Evolutionary conservation across 2,329 filamentous ascomycete genomes (phyloP), one percentile per base, ranked within the genome.

Genomic region (Exutisphaerella laricina): DNA sequence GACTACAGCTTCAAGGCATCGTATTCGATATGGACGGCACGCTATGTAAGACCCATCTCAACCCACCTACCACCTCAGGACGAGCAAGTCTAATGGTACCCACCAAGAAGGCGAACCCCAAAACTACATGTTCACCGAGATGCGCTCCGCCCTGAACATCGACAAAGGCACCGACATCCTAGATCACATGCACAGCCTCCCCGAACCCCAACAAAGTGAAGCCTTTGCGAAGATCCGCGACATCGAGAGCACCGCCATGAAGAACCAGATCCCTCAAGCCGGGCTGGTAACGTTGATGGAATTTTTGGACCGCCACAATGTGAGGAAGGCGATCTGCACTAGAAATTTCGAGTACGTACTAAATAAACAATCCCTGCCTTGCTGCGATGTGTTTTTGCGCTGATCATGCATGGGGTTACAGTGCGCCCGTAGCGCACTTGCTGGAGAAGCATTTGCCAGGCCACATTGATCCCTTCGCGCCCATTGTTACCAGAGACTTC

Each of bases 21-120:
- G 71, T 97, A 10, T 97, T 97, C 66, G 90, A 98, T 68, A 86
- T 98, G 50, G 90, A 98, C 65, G 90, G 90, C 3, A 98, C 90
- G 17, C 68, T 97, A 47, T 96, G 89, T 94, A 50, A 26, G 50
- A 32, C 23, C 8, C 8, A 37, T 23, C 53, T 6, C 5, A 13
- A 10, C 4, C 16, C 23, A 18, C 13, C 14, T 34, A 34, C 18
- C 8, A 18, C n/a, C 21, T n/a, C 10, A 16, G 6, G 6, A 29
- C 23, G 10, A 35, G 5, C 16, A 13, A 9, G 12, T 17, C 25
- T 20, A 31, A 51, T 50, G n/a, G 14, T 12, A 31, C 9, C 33
- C 12, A 20, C 14, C 30, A 54, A 50, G 43, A 56, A 71, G 94
- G 88, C 63, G 71, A 89, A 45, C 90, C 90, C 0, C 90, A 97